Evolutionary conservation across 225 moss, liverwort and hornwort species (phyloP).

Genomic region (Climacium dendroides): DNA sequence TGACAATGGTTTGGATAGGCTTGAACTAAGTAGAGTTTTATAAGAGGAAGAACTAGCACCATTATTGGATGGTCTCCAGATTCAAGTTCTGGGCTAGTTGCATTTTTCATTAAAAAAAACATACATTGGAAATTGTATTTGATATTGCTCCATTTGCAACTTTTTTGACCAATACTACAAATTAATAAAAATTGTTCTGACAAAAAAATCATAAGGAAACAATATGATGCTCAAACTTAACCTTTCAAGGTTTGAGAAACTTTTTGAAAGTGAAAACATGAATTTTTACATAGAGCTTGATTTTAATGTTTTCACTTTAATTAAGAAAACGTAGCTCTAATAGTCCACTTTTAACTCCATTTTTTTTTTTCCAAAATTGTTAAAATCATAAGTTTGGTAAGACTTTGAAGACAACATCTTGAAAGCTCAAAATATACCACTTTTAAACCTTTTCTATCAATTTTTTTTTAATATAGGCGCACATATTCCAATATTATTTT

Average conservation of each 20-base stretch:
- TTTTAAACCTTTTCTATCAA: neutral
- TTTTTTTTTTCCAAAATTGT: neutral
- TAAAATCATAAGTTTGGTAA: neutral
- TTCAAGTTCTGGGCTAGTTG: neutral
- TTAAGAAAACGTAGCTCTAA: neutral
- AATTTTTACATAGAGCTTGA: neutral
- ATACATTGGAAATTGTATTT: neutral
- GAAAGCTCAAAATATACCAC: neutral
- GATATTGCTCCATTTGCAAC: neutral
- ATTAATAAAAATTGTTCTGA: no score
- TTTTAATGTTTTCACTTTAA: neutral
- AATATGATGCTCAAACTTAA: neutral
- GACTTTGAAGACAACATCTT: neutral
- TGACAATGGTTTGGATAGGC: rapidly evolving
- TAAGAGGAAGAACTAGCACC: neutral
- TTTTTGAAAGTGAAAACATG: neutral
- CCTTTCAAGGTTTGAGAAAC: rapidly evolving
- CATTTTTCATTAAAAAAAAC: no score
- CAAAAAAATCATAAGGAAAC: neutral
- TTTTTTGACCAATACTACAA: neutral
- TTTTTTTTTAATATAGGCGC: no score
- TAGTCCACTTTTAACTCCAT: neutral
- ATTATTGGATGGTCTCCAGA: neutral
- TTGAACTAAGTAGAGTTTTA: neutral
- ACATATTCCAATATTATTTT: no score